These are phyloP conservation scores for Pelomyxa schiedti DNA, from an alignment of 78 protist genomes.

Conservation along the genomic window DNA sequence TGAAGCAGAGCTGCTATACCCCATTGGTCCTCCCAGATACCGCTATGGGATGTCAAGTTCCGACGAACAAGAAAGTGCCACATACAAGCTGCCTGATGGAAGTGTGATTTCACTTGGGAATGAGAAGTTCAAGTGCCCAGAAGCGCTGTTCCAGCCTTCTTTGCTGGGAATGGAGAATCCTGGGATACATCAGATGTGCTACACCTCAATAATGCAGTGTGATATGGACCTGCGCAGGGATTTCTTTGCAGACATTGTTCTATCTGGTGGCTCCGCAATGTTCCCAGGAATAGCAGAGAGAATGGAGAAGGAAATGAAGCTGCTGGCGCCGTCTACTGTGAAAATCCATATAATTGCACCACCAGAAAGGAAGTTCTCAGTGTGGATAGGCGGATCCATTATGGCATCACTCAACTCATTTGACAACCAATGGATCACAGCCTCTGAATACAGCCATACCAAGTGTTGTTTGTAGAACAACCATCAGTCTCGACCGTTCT, in stretches of 20 bases:
- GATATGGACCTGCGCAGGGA: slow-evolving; percentile 72
- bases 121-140: slow-evolving; percentile 73
- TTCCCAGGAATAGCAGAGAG: slow-evolving; percentile 60
- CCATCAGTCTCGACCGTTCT: too few species aligned
- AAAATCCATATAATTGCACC: slow-evolving; percentile 75
- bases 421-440: not conserved
- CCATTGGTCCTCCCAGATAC: slow-evolving; percentile 48
- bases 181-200: slow-evolving; percentile 75
- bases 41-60: slow-evolving; percentile 41
- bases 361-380: slow-evolving; percentile 71
- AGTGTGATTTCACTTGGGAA: slow-evolving; percentile 68
- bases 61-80: slow-evolving; percentile 19
- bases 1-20: slow-evolving; percentile 62
- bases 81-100: slow-evolving; percentile 81
- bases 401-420: slow-evolving; percentile 30
- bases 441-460: slow-evolving; percentile 14
- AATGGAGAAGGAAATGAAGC: slow-evolving; percentile 20
- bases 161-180: slow-evolving; percentile 60
- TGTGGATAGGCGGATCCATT: slow-evolving; percentile 89
- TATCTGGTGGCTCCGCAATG: slow-evolving; percentile 81
- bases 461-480: too few species aligned
- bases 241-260: slow-evolving; percentile 66
- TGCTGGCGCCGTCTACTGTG: slow-evolving; percentile 65
- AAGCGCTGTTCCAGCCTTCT: slow-evolving; percentile 76
- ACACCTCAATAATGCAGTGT: slow-evolving; percentile 64